These are phyloP conservation scores for Penicillium sp. DNA, from an alignment of 2,329 filamentous ascomycete species.

Conservation along the genomic window DNA sequence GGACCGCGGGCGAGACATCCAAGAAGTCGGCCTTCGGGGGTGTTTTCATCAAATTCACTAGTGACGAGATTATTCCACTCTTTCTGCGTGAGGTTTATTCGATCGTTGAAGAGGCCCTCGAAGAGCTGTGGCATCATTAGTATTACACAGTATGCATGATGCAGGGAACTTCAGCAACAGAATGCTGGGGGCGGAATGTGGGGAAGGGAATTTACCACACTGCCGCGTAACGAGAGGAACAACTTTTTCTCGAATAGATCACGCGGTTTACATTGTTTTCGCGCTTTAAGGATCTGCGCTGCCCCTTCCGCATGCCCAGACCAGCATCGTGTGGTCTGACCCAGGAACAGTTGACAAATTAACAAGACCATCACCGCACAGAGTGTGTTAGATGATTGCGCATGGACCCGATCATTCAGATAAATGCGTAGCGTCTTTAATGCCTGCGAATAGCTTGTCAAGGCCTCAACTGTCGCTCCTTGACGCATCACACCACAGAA, in stretches of 20 bases:
- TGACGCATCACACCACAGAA: slow-evolving; percentile 22
- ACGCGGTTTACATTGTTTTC: slow-evolving; percentile 29
- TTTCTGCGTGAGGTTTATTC: slow-evolving; percentile 30
- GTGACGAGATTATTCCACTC: slow-evolving; percentile 38
- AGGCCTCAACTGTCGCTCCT: slow-evolving; percentile 14
- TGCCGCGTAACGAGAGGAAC: slow-evolving; percentile 35
- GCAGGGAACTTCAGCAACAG: neutral
- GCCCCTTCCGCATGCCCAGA: slow-evolving; percentile 38
- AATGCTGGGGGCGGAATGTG: neutral
- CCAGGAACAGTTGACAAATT: slow-evolving; percentile 32
- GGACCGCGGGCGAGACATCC: slow-evolving; percentile 31
- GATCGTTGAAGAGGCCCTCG: slow-evolving; percentile 36
- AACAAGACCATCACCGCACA: slow-evolving; percentile 40
- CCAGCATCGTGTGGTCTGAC: slow-evolving; percentile 9
- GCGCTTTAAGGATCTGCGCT: slow-evolving; percentile 35
- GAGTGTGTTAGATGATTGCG: slow-evolving; percentile 34
- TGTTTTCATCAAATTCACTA: slow-evolving; percentile 28
- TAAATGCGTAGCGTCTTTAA: slow-evolving; percentile 28
- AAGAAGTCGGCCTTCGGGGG: slow-evolving; percentile 34
- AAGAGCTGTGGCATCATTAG: slow-evolving; percentile 28
- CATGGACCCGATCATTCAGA: slow-evolving; percentile 33
- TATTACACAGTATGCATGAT: neutral
- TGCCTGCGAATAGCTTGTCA: slow-evolving; percentile 35
- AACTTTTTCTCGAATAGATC: slow-evolving; percentile 38
- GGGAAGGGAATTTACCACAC: slow-evolving; percentile 30